Conservation (phyloP, 2,329 filamentous ascomycete genomes). For the Hypoxylon sp. region DNA sequence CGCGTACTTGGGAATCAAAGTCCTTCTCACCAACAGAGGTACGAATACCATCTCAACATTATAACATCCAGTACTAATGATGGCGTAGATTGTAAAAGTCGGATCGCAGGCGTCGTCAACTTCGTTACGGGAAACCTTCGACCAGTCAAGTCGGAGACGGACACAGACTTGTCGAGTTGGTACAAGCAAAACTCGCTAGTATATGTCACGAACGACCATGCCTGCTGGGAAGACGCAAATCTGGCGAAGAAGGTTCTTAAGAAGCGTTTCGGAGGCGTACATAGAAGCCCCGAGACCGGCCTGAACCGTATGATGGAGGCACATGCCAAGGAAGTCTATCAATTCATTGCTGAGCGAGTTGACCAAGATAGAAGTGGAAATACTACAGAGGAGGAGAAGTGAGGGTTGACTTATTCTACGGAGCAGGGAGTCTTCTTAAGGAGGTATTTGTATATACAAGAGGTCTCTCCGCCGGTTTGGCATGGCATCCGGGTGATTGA, state of each 20-base stretch:
- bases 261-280: slow-evolving; percentile 72
- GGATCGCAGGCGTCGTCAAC: slow-evolving; percentile 80
- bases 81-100: slow-evolving; percentile 71
- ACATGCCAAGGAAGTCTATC: slow-evolving; percentile 66
- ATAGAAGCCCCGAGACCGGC: slow-evolving; percentile 64
- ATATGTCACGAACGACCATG: slow-evolving; percentile 81
- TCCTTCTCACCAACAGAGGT: slow-evolving; percentile 84
- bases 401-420: slow-evolving; percentile 20
- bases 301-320: slow-evolving; percentile 70
- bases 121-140: slow-evolving; percentile 85
- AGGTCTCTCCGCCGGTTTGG: not conserved
- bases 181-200: slow-evolving; percentile 86
- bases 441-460: slow-evolving; percentile 19
- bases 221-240: slow-evolving; percentile 78
- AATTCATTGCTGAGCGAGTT: slow-evolving; percentile 65
- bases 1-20: slow-evolving; percentile 85
- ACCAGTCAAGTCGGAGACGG: slow-evolving; percentile 83
- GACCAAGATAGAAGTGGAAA: slow-evolving; percentile 57
- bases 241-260: slow-evolving; percentile 72
- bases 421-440: not conserved
- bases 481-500: too few relatives aligned
- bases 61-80: slow-evolving; percentile 28
- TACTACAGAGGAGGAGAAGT: slow-evolving; percentile 66
- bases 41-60: slow-evolving; percentile 45
- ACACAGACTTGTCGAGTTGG: slow-evolving; percentile 81